Evolutionary conservation across 1,139 yeast genomes (phyloP), one percentile per base, ranked within the genome.

Genomic region (Geotrichum citri-aurantii): DNA sequence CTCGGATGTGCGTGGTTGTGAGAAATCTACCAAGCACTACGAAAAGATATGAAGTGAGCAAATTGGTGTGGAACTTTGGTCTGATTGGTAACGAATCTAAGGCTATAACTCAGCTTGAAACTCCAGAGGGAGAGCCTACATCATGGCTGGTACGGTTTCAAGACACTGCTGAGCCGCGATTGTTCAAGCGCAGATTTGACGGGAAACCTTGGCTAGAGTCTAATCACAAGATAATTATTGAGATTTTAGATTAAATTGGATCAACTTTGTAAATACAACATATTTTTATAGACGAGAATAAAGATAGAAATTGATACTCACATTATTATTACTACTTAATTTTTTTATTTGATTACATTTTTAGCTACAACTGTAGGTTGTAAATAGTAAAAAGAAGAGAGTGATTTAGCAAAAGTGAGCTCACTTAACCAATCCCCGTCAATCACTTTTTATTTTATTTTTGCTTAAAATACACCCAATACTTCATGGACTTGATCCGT

Each of bases 61-160:
- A 73, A 44, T 69, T 71, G 54, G 65, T 78, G 10, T 78, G 81
- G 80, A 78, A 78, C 54, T 76, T 75, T 58, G 74, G 75, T 12
- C 65, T 79, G 37, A 67, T 75, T 42, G 70, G 70, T 40, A 68
- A 71, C 50, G 74, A 70, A 33, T 62, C 60, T n/a, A 73, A 77
- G 0, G 69, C 71, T 4, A 70, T 66, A 33, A 59, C 64, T 12
- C 55, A 75, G 54, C 72, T 73, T 6, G 59, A 66, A 47, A 61
- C 67, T 23, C 65, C 64, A 52, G 59, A 69, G 46, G 57, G 62
- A 17, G 69, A 72, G 3, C 11, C n/a, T 7, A 68, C 74, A 12
- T 73, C 76, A 14, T 75, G 75, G 65, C 68, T 85, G 14, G 70
- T 85, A 7, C 71, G 80, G 52, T 85, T 86, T 66, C 73, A 74